Conservation (phyloP, 768 basidiomycete species). For the Clitopilus passeckerianus region DNA sequence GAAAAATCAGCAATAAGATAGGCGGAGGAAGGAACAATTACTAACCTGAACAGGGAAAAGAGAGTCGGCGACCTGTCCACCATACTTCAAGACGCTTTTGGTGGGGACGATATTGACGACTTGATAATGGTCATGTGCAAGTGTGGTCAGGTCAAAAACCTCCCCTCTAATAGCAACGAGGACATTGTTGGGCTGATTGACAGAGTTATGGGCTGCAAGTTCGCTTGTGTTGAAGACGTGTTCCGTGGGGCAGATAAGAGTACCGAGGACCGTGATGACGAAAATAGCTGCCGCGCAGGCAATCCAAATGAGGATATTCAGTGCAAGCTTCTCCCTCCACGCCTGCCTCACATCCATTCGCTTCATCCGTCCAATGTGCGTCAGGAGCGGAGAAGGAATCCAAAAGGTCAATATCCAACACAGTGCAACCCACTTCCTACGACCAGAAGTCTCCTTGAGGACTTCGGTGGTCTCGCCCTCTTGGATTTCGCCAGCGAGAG, state of each 20-base stretch:
- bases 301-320: conserved; percentile 96
- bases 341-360: conserved; percentile 90
- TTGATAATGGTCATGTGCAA: conserved; percentile 63
- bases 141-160: conserved; percentile 79
- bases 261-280: conserved; percentile 84
- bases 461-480: conserved; percentile 89
- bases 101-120: conserved; percentile 67
- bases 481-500: conserved; percentile 73
- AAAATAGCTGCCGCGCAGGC: conserved; percentile 86
- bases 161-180: conserved; percentile 87
- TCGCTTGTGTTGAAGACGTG: conserved; percentile 84
- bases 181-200: conserved; percentile 65
- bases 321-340: conserved; percentile 94
- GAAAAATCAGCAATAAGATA: background rate
- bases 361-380: conserved; percentile 86
- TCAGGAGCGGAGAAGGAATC: conserved; percentile 71
- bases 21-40: conserved; percentile 3
- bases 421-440: conserved; percentile 82
- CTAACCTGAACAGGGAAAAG: conserved; percentile 93
- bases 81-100: conserved; percentile 79
- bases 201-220: conserved; percentile 63
- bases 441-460: conserved; percentile 73
- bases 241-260: conserved; percentile 90
- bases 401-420: conserved; percentile 92
- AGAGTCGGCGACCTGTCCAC: conserved; percentile 65